Evolutionary conservation across 495 filamentous ascomycete genomes (phyloP).

Genomic region (Aspergillus cristatus): DNA sequence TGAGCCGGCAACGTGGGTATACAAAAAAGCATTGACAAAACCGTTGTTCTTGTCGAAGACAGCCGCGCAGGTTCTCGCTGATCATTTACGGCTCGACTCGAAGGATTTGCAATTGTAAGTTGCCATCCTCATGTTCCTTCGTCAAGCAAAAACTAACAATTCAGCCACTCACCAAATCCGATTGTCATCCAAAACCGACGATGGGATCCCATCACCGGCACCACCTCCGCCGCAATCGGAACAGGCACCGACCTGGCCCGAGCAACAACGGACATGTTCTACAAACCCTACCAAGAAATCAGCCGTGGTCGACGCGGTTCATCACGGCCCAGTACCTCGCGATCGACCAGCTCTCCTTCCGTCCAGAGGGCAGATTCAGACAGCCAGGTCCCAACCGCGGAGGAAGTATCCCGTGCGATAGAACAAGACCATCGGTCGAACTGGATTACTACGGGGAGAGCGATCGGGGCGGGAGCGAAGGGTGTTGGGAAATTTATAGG

Average conservation of each 20-base stretch:
- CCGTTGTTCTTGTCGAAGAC: constrained; percentile 51
- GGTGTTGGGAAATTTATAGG: constrained; percentile 26
- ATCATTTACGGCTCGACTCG: constrained; percentile 49
- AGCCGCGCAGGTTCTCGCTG: constrained; percentile 55
- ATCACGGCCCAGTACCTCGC: neutral
- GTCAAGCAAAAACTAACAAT: too few relatives aligned
- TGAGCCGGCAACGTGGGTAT: constrained; percentile 57
- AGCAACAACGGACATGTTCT: constrained; percentile 21
- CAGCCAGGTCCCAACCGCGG: neutral
- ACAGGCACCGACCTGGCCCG: constrained; percentile 21
- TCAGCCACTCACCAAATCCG: constrained; percentile 17
- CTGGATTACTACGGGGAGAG: constrained; percentile 10
- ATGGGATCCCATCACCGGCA: constrained; percentile 36
- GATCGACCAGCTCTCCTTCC: neutral
- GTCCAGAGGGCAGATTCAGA: neutral
- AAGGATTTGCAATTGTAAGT: constrained; percentile 47
- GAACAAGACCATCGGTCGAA: neutral
- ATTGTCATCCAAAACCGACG: constrained; percentile 26
- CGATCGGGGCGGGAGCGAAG: constrained; percentile 20
- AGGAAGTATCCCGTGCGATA: constrained; percentile 1
- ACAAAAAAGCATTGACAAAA: constrained; percentile 39
- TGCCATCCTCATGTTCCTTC: too few relatives aligned
- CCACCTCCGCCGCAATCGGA: constrained; percentile 27
- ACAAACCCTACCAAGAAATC: constrained; percentile 23
- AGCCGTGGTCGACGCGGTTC: constrained; percentile 8